phyloP scores from a whole-genome alignment of 805 yeast species.

The Wickerhamiella dianesei region DNA sequence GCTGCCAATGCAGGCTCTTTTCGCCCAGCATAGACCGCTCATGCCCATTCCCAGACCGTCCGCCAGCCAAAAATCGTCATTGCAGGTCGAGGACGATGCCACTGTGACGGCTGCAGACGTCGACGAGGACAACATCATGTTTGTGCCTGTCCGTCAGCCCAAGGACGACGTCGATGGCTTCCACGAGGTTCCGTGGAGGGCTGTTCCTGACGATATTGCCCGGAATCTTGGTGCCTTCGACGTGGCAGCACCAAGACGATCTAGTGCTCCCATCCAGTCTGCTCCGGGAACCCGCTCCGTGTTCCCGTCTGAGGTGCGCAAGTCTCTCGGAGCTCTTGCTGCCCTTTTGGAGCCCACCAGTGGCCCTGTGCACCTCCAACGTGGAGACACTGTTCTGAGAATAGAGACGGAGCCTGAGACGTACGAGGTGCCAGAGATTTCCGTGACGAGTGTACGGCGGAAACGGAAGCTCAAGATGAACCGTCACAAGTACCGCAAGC shows the following conservation, averaged over 20 bases:
- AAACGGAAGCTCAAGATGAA: constrained; percentile 87
- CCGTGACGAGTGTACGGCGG: constrained; percentile 29
- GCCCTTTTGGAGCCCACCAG: background rate
- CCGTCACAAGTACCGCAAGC: constrained; percentile 91
- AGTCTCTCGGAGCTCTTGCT: background rate
- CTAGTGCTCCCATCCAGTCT: background rate
- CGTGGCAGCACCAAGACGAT: background rate
- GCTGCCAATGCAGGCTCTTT: constrained; percentile 28
- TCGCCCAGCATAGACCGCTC: constrained; percentile 36
- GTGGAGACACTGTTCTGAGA: background rate
- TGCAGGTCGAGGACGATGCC: background rate
- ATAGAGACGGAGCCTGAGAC: background rate
- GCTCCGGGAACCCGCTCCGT: background rate
- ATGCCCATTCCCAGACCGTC: constrained; percentile 25
- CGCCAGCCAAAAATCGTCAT: background rate
- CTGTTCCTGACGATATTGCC: constrained; percentile 29
- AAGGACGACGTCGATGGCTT: constrained; percentile 12
- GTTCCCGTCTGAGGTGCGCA: background rate
- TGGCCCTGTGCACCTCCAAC: background rate
- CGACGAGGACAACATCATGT: constrained; percentile 18
- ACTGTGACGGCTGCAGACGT: background rate
- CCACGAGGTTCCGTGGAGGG: constrained; percentile 10
- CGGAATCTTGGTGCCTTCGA: constrained; percentile 27
- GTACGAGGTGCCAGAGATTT: constrained; percentile 10
- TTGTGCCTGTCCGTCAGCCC: constrained; percentile 15